A percentile compares a stretch with the other conserved stretches of the same genome.
Evolutionary conservation across 805 yeast genomes (phyloP).

Genomic region (Teunomyces gatunensis): DNA sequence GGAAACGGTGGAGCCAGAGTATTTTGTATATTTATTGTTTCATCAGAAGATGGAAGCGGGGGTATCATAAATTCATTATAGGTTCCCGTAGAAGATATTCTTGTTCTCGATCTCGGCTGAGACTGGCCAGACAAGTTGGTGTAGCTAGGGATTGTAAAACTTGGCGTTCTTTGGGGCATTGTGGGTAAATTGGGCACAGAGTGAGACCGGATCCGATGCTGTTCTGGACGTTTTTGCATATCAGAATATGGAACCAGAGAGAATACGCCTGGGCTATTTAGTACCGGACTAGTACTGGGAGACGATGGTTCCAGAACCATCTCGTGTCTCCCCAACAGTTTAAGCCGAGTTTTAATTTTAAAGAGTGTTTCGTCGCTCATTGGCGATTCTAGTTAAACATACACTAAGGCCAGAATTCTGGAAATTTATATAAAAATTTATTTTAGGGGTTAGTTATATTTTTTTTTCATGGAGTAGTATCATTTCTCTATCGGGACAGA

Average conservation of each 20-base stretch:
- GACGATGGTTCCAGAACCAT: background rate
- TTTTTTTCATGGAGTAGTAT: background rate
- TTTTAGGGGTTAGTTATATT: background rate
- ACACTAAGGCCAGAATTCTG: background rate
- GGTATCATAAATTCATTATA: constrained; percentile 2
- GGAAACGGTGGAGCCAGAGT: background rate
- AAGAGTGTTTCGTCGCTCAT: constrained; percentile 2
- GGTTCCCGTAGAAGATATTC: background rate
- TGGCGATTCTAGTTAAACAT: background rate
- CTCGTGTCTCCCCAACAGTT: background rate
- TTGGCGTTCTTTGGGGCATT: background rate
- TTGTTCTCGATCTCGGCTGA: no score
- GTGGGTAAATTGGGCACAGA: constrained; percentile 3
- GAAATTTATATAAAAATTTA: constrained; percentile 1
- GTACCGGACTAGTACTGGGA: background rate
- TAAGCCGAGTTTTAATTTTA: constrained; percentile 2
- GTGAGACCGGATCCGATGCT: constrained; percentile 3
- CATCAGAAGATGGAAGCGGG: constrained; percentile 3
- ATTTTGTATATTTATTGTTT: background rate
- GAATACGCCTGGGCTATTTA: background rate
- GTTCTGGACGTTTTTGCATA: background rate
- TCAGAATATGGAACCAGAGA: background rate
- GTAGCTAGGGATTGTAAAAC: background rate
- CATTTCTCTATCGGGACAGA: background rate
- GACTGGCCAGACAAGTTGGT: background rate